Evolutionary conservation across 805 yeast species (phyloP), one percentile per base, ranked within the genome.

Genomic region (Pichia californica): DNA sequence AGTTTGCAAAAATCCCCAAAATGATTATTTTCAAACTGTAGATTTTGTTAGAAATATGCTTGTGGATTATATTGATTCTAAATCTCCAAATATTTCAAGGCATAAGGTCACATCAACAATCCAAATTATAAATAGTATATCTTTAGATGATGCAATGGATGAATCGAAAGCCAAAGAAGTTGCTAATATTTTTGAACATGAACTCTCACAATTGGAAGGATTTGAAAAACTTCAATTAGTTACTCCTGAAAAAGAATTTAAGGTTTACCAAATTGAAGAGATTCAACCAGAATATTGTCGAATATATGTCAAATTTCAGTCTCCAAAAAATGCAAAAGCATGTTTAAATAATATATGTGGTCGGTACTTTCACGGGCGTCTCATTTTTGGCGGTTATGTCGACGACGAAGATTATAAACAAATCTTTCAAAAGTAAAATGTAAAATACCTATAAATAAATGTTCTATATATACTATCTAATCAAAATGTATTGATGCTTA

Each of bases 291-390:
- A 84, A 6, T 70, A 81, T 38, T 96, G 96, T 0, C 81, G 77
- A 49, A 70, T 88, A 0, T 88, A 71, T 58, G 76, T 85, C 19
- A 77, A 81, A 58, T 88, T 83, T 61, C 70, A 68, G 1, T 65
- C 67, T 11, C 61, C 68, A 2, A 73, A 73, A 2, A 62, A 64
- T 2, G 81, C 95, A 1, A 57, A 64, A 6, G 58, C 61, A 8
- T 94, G 93, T 0, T 58, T 74, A 27, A 46, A 61, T 9, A 73
- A 69, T 9, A 52, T 87, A 15, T 77, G 83, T 8, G 95, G 95
- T 1, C 63, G 81, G 40, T 62, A 63, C 41, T 88, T 80, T 56
- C 76, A 79, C 49, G 88, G 79, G 36, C 67, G 96, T 39, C 71
- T 83, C 0, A 77, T 88, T 0, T 49, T 89, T 15, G 78, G 85